These are phyloP conservation scores for Prunus davidiana DNA, from an alignment of 306 rosid species.

Conservation along the genomic window DNA sequence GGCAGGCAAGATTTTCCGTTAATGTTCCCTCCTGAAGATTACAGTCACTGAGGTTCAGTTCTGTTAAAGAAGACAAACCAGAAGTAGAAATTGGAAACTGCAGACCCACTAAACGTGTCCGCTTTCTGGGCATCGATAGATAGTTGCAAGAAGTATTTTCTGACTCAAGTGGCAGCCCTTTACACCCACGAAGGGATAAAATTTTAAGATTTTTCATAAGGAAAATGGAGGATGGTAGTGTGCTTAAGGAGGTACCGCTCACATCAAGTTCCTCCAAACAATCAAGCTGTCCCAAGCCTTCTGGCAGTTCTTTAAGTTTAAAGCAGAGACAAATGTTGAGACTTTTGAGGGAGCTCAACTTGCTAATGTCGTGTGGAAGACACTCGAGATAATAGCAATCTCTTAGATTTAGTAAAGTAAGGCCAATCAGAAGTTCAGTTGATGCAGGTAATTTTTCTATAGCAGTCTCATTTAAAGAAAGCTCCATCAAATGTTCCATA, in stretches of 20 bases:
- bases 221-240: not conserved
- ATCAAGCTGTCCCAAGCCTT: not conserved
- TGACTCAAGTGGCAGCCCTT: too few relatives aligned
- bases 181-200: not conserved
- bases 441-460: conserved; percentile 11
- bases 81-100: not conserved
- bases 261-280: conserved; percentile 10
- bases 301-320: not conserved
- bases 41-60: conserved; percentile 8
- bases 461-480: conserved; percentile 1
- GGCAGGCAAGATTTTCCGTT: not conserved
- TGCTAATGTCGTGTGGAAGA: not conserved
- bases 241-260: not conserved
- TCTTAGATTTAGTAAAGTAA: not conserved
- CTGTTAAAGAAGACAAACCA: conserved; percentile 13
- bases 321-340: conserved; percentile 7
- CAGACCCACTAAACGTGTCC: not conserved
- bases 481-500: conserved; percentile 1
- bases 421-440: not conserved
- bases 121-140: not conserved
- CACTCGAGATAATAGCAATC: not conserved
- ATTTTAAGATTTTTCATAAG: not conserved
- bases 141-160: fast-evolving
- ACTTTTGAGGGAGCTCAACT: not conserved
- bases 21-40: conserved; percentile 2